A percentile compares a stretch with the other conserved stretches of the same genome.
These are phyloP conservation scores for Carpinus viminea DNA, from an alignment of 306 rosid species.

Conservation along the genomic window DNA sequence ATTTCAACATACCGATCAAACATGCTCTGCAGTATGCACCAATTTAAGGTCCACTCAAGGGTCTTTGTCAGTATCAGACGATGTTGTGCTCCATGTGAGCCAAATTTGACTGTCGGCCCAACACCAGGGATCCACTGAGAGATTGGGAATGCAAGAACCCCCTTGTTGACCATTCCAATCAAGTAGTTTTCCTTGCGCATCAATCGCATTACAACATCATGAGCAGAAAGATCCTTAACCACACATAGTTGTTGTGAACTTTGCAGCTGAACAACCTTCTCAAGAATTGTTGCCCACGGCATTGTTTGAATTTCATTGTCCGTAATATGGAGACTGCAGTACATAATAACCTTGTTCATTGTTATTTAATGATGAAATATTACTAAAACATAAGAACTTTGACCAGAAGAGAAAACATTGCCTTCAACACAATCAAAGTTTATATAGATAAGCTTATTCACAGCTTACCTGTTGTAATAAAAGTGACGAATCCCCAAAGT, in stretches of 20 bases:
- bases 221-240: conserved; percentile 87
- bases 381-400: not conserved
- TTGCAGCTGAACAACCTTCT: conserved; percentile 78
- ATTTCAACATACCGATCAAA: conserved; percentile 77
- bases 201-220: conserved; percentile 86
- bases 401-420: conserved; percentile 4
- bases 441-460: conserved; percentile 5
- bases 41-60: conserved; percentile 95
- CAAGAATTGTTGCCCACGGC: conserved; percentile 91
- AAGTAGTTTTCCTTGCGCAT: conserved; percentile 98
- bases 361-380: conserved; percentile 11
- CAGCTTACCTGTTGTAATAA: conserved; percentile 67
- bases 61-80: conserved; percentile 76
- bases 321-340: conserved; percentile 77
- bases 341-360: conserved; percentile 5
- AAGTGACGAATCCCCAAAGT: conserved; percentile 73
- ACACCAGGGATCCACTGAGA: conserved; percentile 88
- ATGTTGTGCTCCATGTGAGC: conserved; percentile 47
- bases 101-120: conserved; percentile 67
- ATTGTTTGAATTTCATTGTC: conserved; percentile 90
- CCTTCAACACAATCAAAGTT: conserved; percentile 9
- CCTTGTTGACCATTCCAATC: conserved; percentile 94
- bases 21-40: conserved; percentile 98
- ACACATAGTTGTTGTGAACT: conserved; percentile 73
- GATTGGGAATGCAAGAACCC: conserved; percentile 90